These are phyloP conservation scores for Clitopilus hobsonii DNA, from an alignment of 768 basidiomycete genomes.

Conservation along the genomic window DNA sequence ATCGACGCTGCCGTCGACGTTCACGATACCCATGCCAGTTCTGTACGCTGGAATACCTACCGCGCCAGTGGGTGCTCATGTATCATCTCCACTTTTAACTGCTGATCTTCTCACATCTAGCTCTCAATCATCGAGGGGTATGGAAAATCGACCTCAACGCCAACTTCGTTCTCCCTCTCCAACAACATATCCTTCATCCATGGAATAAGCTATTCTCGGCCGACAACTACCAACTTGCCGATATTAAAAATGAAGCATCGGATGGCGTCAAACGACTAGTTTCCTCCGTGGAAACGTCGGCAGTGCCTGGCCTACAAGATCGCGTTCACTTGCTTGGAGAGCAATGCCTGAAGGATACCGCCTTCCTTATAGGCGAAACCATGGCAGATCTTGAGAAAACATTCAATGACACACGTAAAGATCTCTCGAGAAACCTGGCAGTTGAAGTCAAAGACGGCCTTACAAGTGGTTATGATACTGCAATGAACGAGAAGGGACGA, in stretches of 20 bases:
- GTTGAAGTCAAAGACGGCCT: slow-evolving; percentile 53
- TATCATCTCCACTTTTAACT: neutral
- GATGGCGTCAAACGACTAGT: slow-evolving; percentile 37
- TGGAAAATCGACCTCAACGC: slow-evolving; percentile 59
- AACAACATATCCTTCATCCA: slow-evolving; percentile 49
- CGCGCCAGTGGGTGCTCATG: slow-evolving; percentile 42
- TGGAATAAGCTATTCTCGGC: slow-evolving; percentile 56
- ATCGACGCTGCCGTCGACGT: neutral
- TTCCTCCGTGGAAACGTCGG: slow-evolving; percentile 46
- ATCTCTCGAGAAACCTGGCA: slow-evolving; percentile 51
- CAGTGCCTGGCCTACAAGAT: slow-evolving; percentile 48
- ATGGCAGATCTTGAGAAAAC: slow-evolving; percentile 45
- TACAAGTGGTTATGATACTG: slow-evolving; percentile 44
- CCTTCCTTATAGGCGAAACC: slow-evolving; percentile 41
- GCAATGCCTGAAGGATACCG: slow-evolving; percentile 46
- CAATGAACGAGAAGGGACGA: slow-evolving; percentile 48
- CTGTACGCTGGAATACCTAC: slow-evolving; percentile 60
- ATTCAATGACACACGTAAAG: slow-evolving; percentile 51
- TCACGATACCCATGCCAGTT: slow-evolving; percentile 33
- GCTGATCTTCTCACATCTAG: slow-evolving; percentile 12
- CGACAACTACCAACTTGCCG: slow-evolving; percentile 49
- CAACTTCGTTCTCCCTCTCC: slow-evolving; percentile 54
- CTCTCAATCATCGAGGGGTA: slow-evolving; percentile 49
- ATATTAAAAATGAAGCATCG: slow-evolving; percentile 36
- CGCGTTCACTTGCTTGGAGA: slow-evolving; percentile 47